Conservation (phyloP, 2,329 filamentous ascomycete genomes). For the Talaromyces verruculosus region DNA sequence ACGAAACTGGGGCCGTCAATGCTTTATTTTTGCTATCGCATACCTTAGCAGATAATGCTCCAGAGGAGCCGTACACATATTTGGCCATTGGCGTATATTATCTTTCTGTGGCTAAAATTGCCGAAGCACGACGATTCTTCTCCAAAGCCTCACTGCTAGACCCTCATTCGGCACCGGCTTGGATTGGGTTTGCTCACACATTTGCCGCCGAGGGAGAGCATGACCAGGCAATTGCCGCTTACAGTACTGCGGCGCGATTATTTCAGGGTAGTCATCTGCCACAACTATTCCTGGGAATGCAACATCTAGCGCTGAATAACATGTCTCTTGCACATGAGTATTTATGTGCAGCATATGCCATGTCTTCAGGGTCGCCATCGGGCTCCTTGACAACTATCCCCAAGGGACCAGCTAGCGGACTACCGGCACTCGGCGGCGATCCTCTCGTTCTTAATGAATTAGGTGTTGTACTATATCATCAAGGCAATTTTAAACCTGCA, state of each 20-base stretch:
- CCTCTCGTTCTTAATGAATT: constrained; percentile 92
- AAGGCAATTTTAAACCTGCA: constrained; percentile 73
- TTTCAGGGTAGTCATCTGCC: constrained; percentile 97
- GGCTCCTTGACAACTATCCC: constrained; percentile 31
- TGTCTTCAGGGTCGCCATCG: constrained; percentile 45
- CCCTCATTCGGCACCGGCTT: constrained; percentile 92
- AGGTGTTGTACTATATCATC: constrained; percentile 93
- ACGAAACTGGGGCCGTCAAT: constrained; percentile 83
- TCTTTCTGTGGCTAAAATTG: constrained; percentile 80
- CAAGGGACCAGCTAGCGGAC: constrained; percentile 26
- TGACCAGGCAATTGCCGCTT: constrained; percentile 96
- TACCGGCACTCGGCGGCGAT: constrained; percentile 54
- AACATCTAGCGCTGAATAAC: constrained; percentile 94
- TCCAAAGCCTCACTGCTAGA: constrained; percentile 98
- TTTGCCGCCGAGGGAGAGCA: constrained; percentile 97
- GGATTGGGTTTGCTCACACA: constrained; percentile 98
- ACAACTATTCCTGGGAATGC: constrained; percentile 96
- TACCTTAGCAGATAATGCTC: constrained; percentile 86
- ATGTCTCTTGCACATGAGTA: constrained; percentile 93
- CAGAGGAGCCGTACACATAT: constrained; percentile 88
- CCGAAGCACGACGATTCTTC: constrained; percentile 92
- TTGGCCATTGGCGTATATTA: constrained; percentile 96
- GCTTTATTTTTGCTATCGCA: constrained; percentile 88
- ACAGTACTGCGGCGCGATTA: constrained; percentile 87
- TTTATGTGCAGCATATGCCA: constrained; percentile 78